Evolutionary conservation across 805 yeast species (phyloP).

Genomic region (Blastobotrys mokoenaii): DNA sequence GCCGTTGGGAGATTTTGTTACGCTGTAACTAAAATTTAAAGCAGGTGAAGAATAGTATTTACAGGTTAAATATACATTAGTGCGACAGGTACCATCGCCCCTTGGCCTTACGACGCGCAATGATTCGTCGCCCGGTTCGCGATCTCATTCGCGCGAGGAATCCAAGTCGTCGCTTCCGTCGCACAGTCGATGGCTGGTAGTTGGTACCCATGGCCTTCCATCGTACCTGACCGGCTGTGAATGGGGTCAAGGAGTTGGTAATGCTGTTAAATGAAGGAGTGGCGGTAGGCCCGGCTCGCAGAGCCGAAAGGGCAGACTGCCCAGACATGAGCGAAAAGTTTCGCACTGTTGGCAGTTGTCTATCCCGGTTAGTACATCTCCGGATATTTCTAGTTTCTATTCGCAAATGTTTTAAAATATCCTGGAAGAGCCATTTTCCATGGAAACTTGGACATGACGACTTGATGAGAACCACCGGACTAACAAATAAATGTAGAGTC

Average conservation of each 20-base stretch:
- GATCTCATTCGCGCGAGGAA: conserved; percentile 77
- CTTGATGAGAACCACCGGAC: too few relatives aligned
- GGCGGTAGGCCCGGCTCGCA: not conserved
- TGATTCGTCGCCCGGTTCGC: conserved; percentile 66
- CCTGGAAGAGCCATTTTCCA: too few relatives aligned
- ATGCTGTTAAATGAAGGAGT: conserved; percentile 12
- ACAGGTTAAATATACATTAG: conserved; percentile 27
- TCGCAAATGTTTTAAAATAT: too few relatives aligned
- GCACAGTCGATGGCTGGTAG: conserved; percentile 85
- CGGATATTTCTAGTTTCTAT: not conserved
- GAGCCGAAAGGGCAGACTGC: not conserved
- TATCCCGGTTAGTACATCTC: not conserved
- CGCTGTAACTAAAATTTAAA: too few relatives aligned
- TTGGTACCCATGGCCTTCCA: conserved; percentile 91
- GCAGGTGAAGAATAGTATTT: too few relatives aligned
- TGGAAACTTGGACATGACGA: too few relatives aligned
- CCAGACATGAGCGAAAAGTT: not conserved
- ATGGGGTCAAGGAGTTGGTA: conserved; percentile 2
- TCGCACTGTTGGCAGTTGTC: not conserved
- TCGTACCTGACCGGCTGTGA: conserved; percentile 39
- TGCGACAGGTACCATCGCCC: conserved; percentile 93
- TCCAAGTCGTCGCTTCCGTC: conserved; percentile 84
- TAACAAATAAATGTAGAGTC: too few relatives aligned
- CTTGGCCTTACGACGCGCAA: conserved; percentile 71
- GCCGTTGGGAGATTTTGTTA: too few relatives aligned